Base-by-base conservation (phyloP, 495 filamentous ascomycete genomes). In the Xylaria scruposa region DNA sequence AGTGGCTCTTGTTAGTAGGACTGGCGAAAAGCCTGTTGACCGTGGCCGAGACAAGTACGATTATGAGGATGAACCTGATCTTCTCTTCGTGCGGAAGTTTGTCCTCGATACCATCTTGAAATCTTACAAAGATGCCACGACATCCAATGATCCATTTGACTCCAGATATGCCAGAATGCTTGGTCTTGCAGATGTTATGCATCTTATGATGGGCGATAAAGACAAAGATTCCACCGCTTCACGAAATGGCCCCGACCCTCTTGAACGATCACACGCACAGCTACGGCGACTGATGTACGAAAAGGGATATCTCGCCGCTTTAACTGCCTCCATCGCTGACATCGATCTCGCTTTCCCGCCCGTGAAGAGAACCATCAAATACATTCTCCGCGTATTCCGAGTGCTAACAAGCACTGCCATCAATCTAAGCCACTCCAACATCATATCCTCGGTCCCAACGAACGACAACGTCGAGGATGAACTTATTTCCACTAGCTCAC, bases 231-330 rank as follows among this genome's bases (percentile, higher is more conserved):
- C 77, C 79, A 80, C 73, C 76, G 76, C 72, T 19, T 70, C 76
- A 53, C 70, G 77, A 61, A 53, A 54, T 77, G 29, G 40, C 49
- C 65, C 75, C 38, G 74, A 78, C 19, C 46, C 78, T 17, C 63
- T 83, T 46, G 81, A 78, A 24, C 73, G 83, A 12, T 88, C 90
- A 5, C 89, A 92, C 49, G 89, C 90, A 75, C 92, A 95, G 73
- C 87, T 99, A 71, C 92, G 91, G 21, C 94, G 92, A 75, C 89
- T 97, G 49, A 99, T 99, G 96, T 97, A 97, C 73, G 97, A 98
- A 81, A 98, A 97, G 78, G 93, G 95, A 67, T 98, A 96, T 80
- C 93, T 98, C 66, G 84, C 90, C 31, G 89, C 94, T 6, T 82
- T 99, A 51, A 97, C 95, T 4, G 86, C 89, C n/a, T 97, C 97